A percentile compares a stretch with the other conserved stretches of the same genome.
phyloP scores from a whole-genome alignment of 257 asterid species.

The Cruciata laevipes region DNA sequence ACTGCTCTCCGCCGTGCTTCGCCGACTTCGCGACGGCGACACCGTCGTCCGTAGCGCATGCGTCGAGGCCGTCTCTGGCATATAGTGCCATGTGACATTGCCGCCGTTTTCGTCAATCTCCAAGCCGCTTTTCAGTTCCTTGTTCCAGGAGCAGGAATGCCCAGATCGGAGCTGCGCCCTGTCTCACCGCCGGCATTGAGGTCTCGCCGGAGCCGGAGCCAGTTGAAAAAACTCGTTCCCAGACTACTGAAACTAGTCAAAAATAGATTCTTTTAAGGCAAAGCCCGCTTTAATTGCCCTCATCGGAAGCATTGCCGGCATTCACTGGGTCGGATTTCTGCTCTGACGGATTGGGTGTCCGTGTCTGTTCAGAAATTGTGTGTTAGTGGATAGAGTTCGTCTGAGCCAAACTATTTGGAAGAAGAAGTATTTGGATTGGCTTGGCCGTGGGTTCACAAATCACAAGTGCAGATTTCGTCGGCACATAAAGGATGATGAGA shows the following conservation, averaged over 20 bases:
- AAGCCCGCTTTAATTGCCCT: constrained; percentile 49
- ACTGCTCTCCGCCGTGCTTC: constrained; percentile 61
- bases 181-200: constrained; percentile 74
- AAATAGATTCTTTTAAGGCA: constrained; percentile 54
- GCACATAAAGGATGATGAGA: too few relatives aligned
- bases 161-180: constrained; percentile 75
- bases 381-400: too few relatives aligned
- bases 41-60: constrained; percentile 71
- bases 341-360: too few relatives aligned
- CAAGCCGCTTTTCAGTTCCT: constrained; percentile 57
- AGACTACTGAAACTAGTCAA: constrained; percentile 53
- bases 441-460: too few relatives aligned
- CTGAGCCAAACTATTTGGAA: too few relatives aligned
- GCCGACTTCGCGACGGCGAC: constrained; percentile 82
- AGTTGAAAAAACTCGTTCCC: constrained; percentile 53
- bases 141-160: constrained; percentile 77
- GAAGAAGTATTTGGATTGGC: too few relatives aligned
- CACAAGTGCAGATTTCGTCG: too few relatives aligned
- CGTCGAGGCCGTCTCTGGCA: constrained; percentile 60
- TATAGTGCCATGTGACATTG: constrained; percentile 47
- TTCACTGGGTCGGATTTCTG: too few relatives aligned
- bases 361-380: too few relatives aligned
- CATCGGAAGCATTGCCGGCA: constrained; percentile 43
- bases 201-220: constrained; percentile 61
- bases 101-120: constrained; percentile 49